phyloP scores from a whole-genome alignment of 2,329 filamentous ascomycete species.

The Periconia macrospinosa region DNA sequence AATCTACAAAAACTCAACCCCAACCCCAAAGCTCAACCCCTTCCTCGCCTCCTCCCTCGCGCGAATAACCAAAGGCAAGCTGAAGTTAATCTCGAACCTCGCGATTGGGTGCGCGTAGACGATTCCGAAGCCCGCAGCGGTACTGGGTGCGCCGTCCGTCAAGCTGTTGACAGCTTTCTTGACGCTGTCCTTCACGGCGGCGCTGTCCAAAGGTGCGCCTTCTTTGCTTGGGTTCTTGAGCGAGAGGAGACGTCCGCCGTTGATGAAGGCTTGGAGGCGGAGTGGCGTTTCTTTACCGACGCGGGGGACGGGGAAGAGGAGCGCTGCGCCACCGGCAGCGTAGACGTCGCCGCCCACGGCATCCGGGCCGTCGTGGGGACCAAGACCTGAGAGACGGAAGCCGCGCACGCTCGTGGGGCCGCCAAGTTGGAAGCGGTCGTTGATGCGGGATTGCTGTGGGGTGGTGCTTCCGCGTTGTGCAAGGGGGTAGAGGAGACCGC shows the following conservation, averaged over 20 bases:
- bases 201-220: slow-evolving; percentile 48
- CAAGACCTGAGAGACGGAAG: slow-evolving; percentile 86
- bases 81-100: slow-evolving; percentile 94
- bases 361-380: slow-evolving; percentile 82
- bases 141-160: slow-evolving; percentile 74
- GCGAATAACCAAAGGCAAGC: slow-evolving; percentile 78
- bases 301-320: slow-evolving; percentile 82
- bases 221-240: slow-evolving; percentile 58
- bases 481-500: slow-evolving; percentile 82
- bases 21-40: slow-evolving; percentile 91
- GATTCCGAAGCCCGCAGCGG: slow-evolving; percentile 83
- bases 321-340: slow-evolving; percentile 82
- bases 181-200: slow-evolving; percentile 59
- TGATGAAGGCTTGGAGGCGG: slow-evolving; percentile 86
- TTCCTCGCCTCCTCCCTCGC: slow-evolving; percentile 87
- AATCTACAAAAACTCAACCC: slow-evolving; percentile 85
- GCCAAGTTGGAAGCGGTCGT: slow-evolving; percentile 93
- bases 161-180: slow-evolving; percentile 69
- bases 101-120: slow-evolving; percentile 95
- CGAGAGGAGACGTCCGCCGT: slow-evolving; percentile 81
- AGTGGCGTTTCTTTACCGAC: slow-evolving; percentile 82
- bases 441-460: slow-evolving; percentile 74
- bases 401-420: slow-evolving; percentile 93
- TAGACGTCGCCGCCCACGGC: slow-evolving; percentile 90
- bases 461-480: slow-evolving; percentile 60